Base-by-base conservation (phyloP, 345 rosid species). In the Eutrema yunnanense region DNA sequence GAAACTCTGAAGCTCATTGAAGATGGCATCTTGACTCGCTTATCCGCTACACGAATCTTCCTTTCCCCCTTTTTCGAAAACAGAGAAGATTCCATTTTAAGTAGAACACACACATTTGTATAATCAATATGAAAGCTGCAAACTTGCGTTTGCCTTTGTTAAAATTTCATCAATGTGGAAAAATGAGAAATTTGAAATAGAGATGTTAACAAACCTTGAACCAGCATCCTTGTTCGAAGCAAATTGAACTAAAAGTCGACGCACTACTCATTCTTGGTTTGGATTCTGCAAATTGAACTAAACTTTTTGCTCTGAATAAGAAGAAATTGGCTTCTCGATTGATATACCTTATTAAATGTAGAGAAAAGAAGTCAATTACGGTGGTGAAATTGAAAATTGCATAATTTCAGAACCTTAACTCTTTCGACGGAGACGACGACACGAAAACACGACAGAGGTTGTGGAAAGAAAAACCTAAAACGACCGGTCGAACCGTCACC, bases 1-100 rank as follows among this genome's bases (percentile, higher is more conserved):
- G 71, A 66, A 64, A 81, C 58, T 70, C 75, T 79, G 57, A 86
- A 62, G 62, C 84, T 75, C 73, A 46, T 76, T 3, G 82, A 71
- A 9, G 88, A 73, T 56, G 27, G 53, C 68, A 46, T 79, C 37
- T 71, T 73, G 54, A 34, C 58, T 65, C 69, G 60, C 50, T 74
- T 78, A 76, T 84, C 78, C 2, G 62, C 48, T 26, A 60, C 73
- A 26, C 63, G 40, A 58, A 57, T 44, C 79, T 73, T 81, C 69
- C 42, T 50, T 61, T 76, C 86, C 26, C 76, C 82, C 73, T 65
- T 27, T 51, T 58, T 12, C 6, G 11, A 10, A 13, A 53, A 53
- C 10, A 53, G 19, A 53, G 8, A 29, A 29, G 29, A 11, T 11
- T 2, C 27, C 26, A 50, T 40, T 50, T 4, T 9, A 9, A 51